These are phyloP conservation scores for Acorus gramineus DNA, from an alignment of 106 monocot species.

Conservation along the genomic window DNA sequence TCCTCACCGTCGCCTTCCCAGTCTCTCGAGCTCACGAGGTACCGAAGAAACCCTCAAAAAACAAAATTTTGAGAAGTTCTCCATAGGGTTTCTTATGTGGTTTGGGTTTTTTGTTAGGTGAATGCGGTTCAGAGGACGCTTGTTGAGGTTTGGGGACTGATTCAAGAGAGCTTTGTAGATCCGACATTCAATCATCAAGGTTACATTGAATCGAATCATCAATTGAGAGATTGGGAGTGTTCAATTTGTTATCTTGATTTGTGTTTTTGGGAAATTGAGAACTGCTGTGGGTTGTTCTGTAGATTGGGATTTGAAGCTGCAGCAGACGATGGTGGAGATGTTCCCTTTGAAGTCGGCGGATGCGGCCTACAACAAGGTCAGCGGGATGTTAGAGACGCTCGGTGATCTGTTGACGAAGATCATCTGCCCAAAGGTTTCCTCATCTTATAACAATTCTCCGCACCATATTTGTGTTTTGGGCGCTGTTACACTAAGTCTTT, in stretches of 20 bases:
- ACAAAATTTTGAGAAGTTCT: neutral
- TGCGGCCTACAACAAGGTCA: constrained; percentile 90
- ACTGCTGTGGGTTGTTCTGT: neutral
- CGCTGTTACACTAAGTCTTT: too few relatives aligned
- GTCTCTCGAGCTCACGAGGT: constrained; percentile 77
- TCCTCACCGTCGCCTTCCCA: constrained; percentile 87
- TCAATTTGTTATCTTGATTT: neutral
- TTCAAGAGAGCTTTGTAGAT: constrained; percentile 91
- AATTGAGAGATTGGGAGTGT: neutral
- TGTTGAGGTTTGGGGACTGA: constrained; percentile 92
- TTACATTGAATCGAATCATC: constrained; percentile 7
- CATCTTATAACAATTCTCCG: neutral
- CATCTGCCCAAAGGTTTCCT: constrained; percentile 72
- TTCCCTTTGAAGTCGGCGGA: constrained; percentile 85
- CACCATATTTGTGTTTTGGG: too few relatives aligned
- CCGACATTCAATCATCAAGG: constrained; percentile 99
- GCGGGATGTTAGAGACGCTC: constrained; percentile 81
- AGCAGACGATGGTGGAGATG: constrained; percentile 97
- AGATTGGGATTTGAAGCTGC: constrained; percentile 90
- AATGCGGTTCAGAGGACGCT: constrained; percentile 85
- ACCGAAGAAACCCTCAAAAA: neutral
- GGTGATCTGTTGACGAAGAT: constrained; percentile 92
- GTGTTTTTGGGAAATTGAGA: neutral
- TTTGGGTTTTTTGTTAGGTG: constrained; percentile 33
- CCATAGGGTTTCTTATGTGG: too few relatives aligned